Evolutionary conservation across 371 early-diverging fungal species (phyloP).

Genomic region (Circinella minor): DNA sequence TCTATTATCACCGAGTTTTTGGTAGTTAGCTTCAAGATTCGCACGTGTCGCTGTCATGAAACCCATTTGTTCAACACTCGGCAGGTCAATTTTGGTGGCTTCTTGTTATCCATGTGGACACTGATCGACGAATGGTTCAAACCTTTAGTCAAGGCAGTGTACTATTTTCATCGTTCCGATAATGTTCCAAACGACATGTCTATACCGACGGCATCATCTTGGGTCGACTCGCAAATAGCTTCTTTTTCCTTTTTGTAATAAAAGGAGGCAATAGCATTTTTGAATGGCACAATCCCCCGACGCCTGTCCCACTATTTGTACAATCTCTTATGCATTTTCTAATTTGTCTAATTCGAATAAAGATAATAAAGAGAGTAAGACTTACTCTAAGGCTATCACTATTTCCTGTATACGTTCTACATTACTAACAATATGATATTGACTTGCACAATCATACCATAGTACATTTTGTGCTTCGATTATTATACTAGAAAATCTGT

Average conservation of each 20-base stretch:
- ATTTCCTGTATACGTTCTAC: conserved; percentile 2
- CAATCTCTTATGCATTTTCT: conserved; percentile 1
- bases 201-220: not conserved
- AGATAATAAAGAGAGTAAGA: conserved; percentile 1
- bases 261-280: not conserved
- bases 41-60: not conserved
- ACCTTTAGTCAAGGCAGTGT: conserved; percentile 1
- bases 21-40: not conserved
- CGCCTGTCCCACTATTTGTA: too few relatives aligned
- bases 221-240: conserved; percentile 4
- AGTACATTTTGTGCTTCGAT: not conserved
- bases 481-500: conserved; percentile 4
- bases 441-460: conserved; percentile 4
- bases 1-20: too few relatives aligned
- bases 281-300: not conserved
- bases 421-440: not conserved
- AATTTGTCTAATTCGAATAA: conserved; percentile 4
- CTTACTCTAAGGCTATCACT: conserved; percentile 4
- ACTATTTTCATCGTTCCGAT: conserved; percentile 4
- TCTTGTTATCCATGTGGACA: not conserved
- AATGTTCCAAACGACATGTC: conserved; percentile 6
- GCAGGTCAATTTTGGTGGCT: conserved; percentile 1
- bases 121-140: conserved; percentile 6
- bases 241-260: conserved; percentile 4
- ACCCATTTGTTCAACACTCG: not conserved